Evolutionary conservation across 331 rosid species (phyloP).

Genomic region (Malus hybrid): DNA sequence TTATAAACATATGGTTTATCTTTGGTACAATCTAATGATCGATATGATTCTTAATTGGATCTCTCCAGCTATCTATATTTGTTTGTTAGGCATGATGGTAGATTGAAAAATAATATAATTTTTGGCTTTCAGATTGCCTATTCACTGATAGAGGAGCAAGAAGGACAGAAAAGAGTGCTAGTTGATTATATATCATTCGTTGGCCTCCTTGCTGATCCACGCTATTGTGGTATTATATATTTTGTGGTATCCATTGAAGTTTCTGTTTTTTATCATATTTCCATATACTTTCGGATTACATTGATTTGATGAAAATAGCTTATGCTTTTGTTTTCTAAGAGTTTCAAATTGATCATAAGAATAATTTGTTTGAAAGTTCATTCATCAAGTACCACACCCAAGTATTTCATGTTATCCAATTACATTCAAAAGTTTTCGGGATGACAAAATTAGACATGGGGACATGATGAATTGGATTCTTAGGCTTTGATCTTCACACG

Average conservation of each 20-base stretch:
- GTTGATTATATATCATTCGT: constrained; percentile 88
- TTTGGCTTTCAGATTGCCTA: constrained; percentile 70
- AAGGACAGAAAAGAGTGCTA: constrained; percentile 51
- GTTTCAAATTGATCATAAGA: background rate
- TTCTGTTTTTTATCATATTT: constrained; percentile 21
- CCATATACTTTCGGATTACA: constrained; percentile 15
- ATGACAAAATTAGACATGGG: background rate
- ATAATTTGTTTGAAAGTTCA: background rate
- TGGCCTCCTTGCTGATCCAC: constrained; percentile 92
- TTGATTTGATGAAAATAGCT: constrained; percentile 12
- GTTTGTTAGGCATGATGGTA: background rate
- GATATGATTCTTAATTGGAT: background rate
- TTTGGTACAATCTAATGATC: too few species aligned
- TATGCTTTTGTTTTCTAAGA: background rate
- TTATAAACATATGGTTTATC: background rate
- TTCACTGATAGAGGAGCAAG: constrained; percentile 89
- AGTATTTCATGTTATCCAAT: background rate
- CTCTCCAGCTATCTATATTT: background rate
- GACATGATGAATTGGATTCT: background rate
- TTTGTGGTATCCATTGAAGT: constrained; percentile 42
- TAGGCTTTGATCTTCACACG: background rate
- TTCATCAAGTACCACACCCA: background rate
- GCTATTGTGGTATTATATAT: constrained; percentile 78
- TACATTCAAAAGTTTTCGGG: background rate
- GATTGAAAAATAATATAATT: background rate